phyloP scores from a whole-genome alignment of 2,329 filamentous ascomycete species.

The Sporothrix luriei region DNA sequence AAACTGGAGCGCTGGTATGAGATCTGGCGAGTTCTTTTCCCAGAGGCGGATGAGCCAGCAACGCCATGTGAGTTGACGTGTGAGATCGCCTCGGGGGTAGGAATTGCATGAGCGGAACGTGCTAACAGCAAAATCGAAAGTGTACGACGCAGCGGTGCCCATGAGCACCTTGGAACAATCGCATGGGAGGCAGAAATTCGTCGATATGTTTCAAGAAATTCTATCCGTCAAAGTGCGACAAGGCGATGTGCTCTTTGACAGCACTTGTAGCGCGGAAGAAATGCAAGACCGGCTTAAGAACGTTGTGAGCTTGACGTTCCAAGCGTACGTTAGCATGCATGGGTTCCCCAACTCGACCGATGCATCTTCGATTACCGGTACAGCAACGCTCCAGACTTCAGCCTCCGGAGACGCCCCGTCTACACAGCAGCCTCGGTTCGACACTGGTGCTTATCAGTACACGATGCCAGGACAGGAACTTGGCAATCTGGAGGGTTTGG shows the following conservation, averaged over 20 bases:
- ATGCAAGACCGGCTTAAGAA: background rate
- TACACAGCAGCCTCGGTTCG: background rate
- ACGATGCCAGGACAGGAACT: background rate
- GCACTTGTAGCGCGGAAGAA: background rate
- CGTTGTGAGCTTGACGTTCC: background rate
- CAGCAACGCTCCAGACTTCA: background rate
- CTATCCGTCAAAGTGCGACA: background rate
- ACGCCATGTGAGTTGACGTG: constrained; percentile 38
- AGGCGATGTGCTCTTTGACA: background rate
- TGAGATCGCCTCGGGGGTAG: no score
- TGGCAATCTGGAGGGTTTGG: background rate
- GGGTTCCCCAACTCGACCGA: background rate
- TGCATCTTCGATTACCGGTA: background rate
- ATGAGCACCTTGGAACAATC: background rate
- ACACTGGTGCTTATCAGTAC: background rate
- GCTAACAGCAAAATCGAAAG: background rate
- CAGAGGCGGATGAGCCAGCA: constrained; percentile 33
- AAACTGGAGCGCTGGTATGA: constrained; percentile 41
- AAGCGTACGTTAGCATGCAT: background rate
- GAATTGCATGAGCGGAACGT: background rate
- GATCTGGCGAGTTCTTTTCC: constrained; percentile 40
- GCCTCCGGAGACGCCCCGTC: background rate
- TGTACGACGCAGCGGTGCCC: constrained; percentile 9
- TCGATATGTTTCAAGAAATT: background rate
- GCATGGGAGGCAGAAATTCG: background rate